Conservation (phyloP, 2,329 filamentous ascomycete genomes). For the Coniochaeta hoffmannii region DNA sequence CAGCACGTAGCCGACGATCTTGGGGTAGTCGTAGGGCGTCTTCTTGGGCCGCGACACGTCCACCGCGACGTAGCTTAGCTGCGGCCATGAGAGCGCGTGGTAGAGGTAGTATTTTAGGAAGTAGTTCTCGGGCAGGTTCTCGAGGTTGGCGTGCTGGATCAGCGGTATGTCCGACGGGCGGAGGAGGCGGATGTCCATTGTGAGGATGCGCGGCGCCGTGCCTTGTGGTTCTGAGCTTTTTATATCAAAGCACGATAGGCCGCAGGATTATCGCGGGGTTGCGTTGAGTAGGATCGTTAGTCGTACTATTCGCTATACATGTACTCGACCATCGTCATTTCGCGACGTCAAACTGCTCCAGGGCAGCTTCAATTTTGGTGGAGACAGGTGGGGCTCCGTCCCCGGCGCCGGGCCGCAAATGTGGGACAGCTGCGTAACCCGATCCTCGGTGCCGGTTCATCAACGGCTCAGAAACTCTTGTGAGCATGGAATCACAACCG, state of each 20-base stretch:
- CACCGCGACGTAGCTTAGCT: conserved; percentile 93
- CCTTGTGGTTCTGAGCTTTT: background rate
- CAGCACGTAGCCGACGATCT: conserved; percentile 98
- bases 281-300: background rate
- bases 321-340: background rate
- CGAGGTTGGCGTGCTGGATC: conserved; percentile 97
- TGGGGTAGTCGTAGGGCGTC: conserved; percentile 81
- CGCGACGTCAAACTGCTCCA: background rate
- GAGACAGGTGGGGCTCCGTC: background rate
- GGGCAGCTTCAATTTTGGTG: background rate
- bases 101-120: conserved; percentile 99
- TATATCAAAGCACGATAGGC: too few species aligned
- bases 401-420: background rate
- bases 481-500: too few species aligned
- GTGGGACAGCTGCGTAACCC: too few species aligned
- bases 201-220: conserved; percentile 18
- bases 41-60: conserved; percentile 75
- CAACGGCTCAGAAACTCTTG: too few species aligned
- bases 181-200: conserved; percentile 87
- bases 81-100: conserved; percentile 96
- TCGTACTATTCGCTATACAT: too few species aligned
- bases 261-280: background rate
- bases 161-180: conserved; percentile 77
- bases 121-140: conserved; percentile 98
- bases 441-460: too few species aligned